phyloP scores from a whole-genome alignment of 2,329 filamentous ascomycete genomes.

The Aspergillus texensis region DNA sequence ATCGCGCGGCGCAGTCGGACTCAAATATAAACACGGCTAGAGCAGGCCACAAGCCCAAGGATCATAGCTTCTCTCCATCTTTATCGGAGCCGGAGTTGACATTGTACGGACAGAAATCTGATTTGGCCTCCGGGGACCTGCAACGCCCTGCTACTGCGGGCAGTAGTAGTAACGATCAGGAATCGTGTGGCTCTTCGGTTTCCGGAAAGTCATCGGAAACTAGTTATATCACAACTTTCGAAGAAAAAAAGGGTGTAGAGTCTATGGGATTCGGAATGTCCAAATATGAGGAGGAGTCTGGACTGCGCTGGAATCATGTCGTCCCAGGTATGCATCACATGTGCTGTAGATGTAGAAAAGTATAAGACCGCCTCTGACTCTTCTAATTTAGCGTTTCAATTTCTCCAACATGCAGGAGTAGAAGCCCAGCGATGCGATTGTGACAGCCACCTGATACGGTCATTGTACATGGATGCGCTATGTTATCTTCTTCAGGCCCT shows the following conservation, averaged over 20 bases:
- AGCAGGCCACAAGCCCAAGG: not conserved
- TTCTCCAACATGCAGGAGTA: slow-evolving; percentile 38
- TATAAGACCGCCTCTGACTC: not conserved
- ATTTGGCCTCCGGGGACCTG: slow-evolving; percentile 1
- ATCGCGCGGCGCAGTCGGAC: slow-evolving; percentile 2
- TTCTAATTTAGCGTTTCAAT: slow-evolving; percentile 32
- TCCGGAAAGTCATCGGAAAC: slow-evolving; percentile 26
- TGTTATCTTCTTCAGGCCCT: slow-evolving; percentile 42
- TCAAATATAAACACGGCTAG: slow-evolving; percentile 4
- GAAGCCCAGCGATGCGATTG: slow-evolving; percentile 37
- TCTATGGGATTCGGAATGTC: slow-evolving; percentile 11
- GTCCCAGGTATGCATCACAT: slow-evolving; percentile 30
- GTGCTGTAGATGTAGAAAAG: not conserved
- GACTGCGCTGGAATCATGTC: slow-evolving; percentile 39
- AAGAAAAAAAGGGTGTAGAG: slow-evolving; percentile 18
- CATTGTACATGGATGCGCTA: slow-evolving; percentile 40
- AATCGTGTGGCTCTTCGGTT: slow-evolving; percentile 9
- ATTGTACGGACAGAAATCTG: slow-evolving; percentile 1
- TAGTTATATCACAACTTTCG: slow-evolving; percentile 22
- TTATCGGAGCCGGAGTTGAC: slow-evolving; percentile 4
- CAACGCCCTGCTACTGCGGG: slow-evolving; percentile 17
- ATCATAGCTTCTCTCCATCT: slow-evolving; percentile 7
- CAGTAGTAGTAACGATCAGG: slow-evolving; percentile 14
- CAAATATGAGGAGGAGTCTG: slow-evolving; percentile 35
- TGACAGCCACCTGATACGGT: slow-evolving; percentile 36